Percentiles rank a stretch among this genome's conserved stretches.
phyloP scores from a whole-genome alignment of 2,329 filamentous ascomycete genomes.

The Penicillium vulpinum region DNA sequence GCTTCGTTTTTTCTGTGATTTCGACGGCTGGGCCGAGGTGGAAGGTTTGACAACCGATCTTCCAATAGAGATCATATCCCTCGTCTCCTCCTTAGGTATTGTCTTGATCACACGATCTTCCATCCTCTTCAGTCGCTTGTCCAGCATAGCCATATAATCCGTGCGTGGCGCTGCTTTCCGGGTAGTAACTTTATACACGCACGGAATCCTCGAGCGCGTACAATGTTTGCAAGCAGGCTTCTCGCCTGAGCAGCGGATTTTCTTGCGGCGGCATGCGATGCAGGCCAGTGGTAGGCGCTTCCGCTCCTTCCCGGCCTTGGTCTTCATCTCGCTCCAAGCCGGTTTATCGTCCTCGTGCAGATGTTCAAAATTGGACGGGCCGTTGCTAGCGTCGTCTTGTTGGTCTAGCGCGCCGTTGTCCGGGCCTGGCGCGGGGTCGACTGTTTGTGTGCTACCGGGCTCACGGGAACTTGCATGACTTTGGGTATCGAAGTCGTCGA shows the following conservation, averaged over 20 bases:
- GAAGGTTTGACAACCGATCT: slow-evolving; percentile 83
- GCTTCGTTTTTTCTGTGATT: slow-evolving; percentile 72
- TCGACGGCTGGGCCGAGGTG: slow-evolving; percentile 58
- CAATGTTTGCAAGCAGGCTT: slow-evolving; percentile 98
- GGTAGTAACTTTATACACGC: slow-evolving; percentile 95
- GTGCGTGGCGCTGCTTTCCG: slow-evolving; percentile 91
- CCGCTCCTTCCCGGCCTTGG: slow-evolving; percentile 91
- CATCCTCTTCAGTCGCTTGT: slow-evolving; percentile 94
- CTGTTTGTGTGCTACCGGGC: slow-evolving; percentile 29
- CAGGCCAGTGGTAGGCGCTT: slow-evolving; percentile 91
- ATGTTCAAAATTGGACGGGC: slow-evolving; percentile 19
- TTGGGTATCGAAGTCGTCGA: slow-evolving; percentile 37
- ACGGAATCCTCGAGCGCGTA: slow-evolving; percentile 85
- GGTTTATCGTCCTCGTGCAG: slow-evolving; percentile 57
- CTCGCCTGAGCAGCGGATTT: slow-evolving; percentile 96
- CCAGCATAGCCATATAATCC: slow-evolving; percentile 98
- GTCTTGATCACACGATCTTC: slow-evolving; percentile 96
- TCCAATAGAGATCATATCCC: slow-evolving; percentile 65
- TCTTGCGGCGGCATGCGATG: slow-evolving; percentile 93
- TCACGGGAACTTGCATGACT: slow-evolving; percentile 41
- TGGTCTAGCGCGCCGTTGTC: slow-evolving; percentile 24
- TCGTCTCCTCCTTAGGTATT: slow-evolving; percentile 81
- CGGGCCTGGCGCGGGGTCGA: slow-evolving; percentile 23
- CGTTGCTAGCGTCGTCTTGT: slow-evolving; percentile 24
- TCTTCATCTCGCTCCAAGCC: slow-evolving; percentile 81